These are phyloP conservation scores for Thamnidium elegans DNA, from an alignment of 192 early-diverging fungal species.

Conservation along the genomic window DNA sequence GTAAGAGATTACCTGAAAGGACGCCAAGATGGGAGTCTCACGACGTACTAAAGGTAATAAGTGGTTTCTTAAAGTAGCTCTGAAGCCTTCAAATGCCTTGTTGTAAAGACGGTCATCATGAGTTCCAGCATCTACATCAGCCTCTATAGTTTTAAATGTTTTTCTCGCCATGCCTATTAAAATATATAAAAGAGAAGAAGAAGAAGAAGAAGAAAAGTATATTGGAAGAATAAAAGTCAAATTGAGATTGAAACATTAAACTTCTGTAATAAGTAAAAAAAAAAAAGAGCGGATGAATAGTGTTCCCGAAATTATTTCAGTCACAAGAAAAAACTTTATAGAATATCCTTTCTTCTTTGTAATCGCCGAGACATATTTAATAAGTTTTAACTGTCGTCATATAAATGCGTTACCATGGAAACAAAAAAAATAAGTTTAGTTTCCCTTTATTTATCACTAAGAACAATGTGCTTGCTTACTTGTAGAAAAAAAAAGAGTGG, in stretches of 20 bases:
- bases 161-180: slow-evolving; percentile 16
- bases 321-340: too few species aligned
- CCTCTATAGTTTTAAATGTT: slow-evolving; percentile 27
- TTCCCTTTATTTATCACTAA: too few species aligned
- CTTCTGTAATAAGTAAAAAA: not conserved
- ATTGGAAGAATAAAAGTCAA: not conserved
- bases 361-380: too few species aligned
- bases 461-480: too few species aligned
- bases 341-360: too few species aligned
- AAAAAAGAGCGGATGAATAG: not conserved
- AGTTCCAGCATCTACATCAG: slow-evolving; percentile 50
- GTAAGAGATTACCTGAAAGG: slow-evolving; percentile 46
- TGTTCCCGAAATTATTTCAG: too few species aligned
- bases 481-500: too few species aligned
- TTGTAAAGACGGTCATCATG: slow-evolving; percentile 52
- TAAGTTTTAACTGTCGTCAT: too few species aligned
- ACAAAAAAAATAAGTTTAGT: too few species aligned
- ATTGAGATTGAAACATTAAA: not conserved
- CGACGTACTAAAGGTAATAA: slow-evolving; percentile 44
- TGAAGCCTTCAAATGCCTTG: slow-evolving; percentile 41
- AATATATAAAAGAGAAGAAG: slow-evolving; percentile 8
- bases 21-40: slow-evolving; percentile 46
- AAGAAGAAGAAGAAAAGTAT: slow-evolving; percentile 10
- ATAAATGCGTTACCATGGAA: too few species aligned
- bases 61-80: slow-evolving; percentile 41